A percentile compares a stretch with the other conserved stretches of the same genome.
These are phyloP conservation scores for Knufia fluminis DNA, from an alignment of 2,329 filamentous ascomycete species.

Conservation along the genomic window DNA sequence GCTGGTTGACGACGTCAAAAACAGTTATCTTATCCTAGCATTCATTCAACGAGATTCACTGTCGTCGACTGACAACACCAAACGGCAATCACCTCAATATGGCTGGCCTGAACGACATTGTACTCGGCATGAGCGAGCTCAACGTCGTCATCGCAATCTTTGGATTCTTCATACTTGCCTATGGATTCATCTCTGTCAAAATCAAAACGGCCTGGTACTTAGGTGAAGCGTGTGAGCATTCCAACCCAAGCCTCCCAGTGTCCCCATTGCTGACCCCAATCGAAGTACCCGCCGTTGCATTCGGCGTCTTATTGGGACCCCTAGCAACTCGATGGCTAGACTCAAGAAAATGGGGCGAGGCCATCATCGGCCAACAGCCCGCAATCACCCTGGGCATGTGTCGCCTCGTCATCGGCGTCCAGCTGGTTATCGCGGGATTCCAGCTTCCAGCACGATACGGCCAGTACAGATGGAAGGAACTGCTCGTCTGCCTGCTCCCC, in stretches of 20 bases:
- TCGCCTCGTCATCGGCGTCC: conserved; percentile 53
- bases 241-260: background rate
- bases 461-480: conserved; percentile 41
- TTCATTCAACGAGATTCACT: too few relatives aligned
- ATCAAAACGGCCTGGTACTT: conserved; percentile 33
- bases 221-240: conserved; percentile 31
- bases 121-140: conserved; percentile 28
- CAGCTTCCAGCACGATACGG: conserved; percentile 52
- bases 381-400: conserved; percentile 41
- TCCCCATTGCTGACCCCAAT: background rate
- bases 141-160: conserved; percentile 29
- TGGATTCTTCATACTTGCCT: conserved; percentile 29
- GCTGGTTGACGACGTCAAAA: too few relatives aligned
- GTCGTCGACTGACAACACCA: too few relatives aligned
- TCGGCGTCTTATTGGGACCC: conserved; percentile 48
- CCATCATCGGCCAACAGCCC: conserved; percentile 27
- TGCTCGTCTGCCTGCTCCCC: conserved; percentile 48
- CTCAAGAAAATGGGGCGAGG: conserved; percentile 31
- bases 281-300: conserved; percentile 45
- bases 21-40: too few relatives aligned
- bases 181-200: conserved; percentile 29
- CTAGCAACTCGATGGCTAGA: conserved; percentile 46
- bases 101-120: conserved; percentile 5
- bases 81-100: background rate
- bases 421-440: conserved; percentile 55